Evolutionary conservation across 257 asterid species (phyloP), one percentile per base, ranked within the genome.

Genomic region (Plectranthus barbatus): DNA sequence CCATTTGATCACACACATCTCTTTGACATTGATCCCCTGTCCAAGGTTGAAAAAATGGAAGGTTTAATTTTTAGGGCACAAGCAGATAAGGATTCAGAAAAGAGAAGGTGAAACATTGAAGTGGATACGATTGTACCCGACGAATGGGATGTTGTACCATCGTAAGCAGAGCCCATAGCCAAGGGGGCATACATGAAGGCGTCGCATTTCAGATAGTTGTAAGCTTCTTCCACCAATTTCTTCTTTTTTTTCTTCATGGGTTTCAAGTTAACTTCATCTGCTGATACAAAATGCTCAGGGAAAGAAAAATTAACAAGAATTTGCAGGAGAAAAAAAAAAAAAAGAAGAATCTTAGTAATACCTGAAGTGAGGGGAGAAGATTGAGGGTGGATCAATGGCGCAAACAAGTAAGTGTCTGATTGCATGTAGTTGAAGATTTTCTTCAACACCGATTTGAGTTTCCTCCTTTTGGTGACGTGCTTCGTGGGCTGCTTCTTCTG

Each of bases 161-260:
- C 53, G 7, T 19, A 7, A 44, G 52, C 55, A 55, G 58, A 72
- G 29, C 50, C 73, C 26, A 1, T 1, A 21, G 72, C 19, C 11
- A 78, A 40, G 9, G 86, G 86, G 6, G 87, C 77, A 69, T 83
- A 83, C 84, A 85, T 65, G 41, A 77, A 75, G 56, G 68, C 54
- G 73, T 85, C 86, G 50, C 79, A 73, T 55, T 53, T 69, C 66
- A 83, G 46, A 70, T 74, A 83, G 1, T 68, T 73, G 55, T 66
- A 60, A 39, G 69, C 57, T 36, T 49, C 62, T 19, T 36, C 26
- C 4, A 53, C 14, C 60, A 73, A 62, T 42, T 44, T 67, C 72
- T 60, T 37, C 31, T 74, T 71, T 2, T 66, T 42, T 15, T 15
- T 39, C 47, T 49, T 18, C 6, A 40, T 31, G 45, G 80, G 56